A percentile compares a stretch with the other conserved stretches of the same genome.
phyloP scores from a whole-genome alignment of 345 rosid species.

The Gossypium raimondii region DNA sequence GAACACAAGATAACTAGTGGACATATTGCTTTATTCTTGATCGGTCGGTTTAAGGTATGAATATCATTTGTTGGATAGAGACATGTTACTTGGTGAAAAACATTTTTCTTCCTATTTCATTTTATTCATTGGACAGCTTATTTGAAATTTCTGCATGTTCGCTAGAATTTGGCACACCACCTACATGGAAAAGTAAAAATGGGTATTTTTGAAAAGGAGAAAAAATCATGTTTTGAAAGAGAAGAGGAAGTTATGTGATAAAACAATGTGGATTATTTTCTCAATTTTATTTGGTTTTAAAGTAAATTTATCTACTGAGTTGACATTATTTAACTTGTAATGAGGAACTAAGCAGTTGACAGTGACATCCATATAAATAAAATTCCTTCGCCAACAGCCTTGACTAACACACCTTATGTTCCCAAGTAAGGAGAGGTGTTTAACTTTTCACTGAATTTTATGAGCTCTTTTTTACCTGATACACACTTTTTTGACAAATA shows the following conservation, averaged over 20 bases:
- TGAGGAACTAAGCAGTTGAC: not conserved
- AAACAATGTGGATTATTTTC: not conserved
- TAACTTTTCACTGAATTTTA: not conserved
- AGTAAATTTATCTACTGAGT: not conserved
- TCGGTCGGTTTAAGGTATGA: conserved; percentile 75
- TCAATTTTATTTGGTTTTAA: not conserved
- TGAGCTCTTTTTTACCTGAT: not conserved
- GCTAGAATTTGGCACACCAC: not conserved
- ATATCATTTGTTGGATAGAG: conserved; percentile 7
- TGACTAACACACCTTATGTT: not conserved
- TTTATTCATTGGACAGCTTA: not conserved
- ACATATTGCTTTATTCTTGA: conserved; percentile 63
- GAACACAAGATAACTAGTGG: conserved; percentile 75
- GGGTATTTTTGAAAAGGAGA: not conserved
- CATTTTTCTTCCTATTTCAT: not conserved
- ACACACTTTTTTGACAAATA: not conserved
- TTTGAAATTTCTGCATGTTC: not conserved
- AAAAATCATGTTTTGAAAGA: not conserved
- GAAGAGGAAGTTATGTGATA: not conserved
- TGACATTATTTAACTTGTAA: not conserved
- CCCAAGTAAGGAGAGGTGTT: not conserved
- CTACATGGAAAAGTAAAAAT: not conserved
- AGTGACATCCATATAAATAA: not conserved
- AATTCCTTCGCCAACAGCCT: not conserved
- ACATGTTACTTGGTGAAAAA: not conserved